A percentile compares a stretch with the other conserved stretches of the same genome.
Conservation (phyloP, 345 rosid genomes). For the Murraya koenigii region DNA sequence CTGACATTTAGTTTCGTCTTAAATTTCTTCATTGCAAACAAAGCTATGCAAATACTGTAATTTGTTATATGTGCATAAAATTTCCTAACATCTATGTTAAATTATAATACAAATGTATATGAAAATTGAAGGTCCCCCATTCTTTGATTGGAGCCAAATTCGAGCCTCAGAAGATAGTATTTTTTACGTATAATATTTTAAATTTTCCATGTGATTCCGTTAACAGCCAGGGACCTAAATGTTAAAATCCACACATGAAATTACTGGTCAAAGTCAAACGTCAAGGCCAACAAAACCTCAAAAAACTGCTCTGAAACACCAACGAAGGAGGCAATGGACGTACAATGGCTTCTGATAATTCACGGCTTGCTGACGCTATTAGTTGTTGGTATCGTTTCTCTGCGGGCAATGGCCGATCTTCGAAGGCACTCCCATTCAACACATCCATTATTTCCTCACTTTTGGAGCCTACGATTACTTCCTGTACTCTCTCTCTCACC, state of each 20-base stretch:
- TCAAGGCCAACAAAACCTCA: background rate
- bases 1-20: slow-evolving; percentile 39
- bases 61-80: no score
- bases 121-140: no score
- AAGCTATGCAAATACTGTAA: no score
- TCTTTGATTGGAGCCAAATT: no score
- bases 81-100: no score
- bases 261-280: background rate
- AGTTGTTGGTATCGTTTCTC: slow-evolving; percentile 72
- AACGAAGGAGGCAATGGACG: slow-evolving; percentile 37
- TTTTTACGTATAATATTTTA: no score
- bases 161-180: no score
- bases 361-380: slow-evolving; percentile 64
- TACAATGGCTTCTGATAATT: slow-evolving; percentile 66
- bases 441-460: slow-evolving; percentile 77
- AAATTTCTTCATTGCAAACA: no score
- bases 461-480: slow-evolving; percentile 82
- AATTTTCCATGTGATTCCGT: no score
- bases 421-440: slow-evolving; percentile 68
- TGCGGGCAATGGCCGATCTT: slow-evolving; percentile 99
- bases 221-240: no score
- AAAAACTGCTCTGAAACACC: background rate
- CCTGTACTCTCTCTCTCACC: slow-evolving; percentile 35
- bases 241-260: no score
- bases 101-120: no score